Base-by-base conservation (phyloP, 345 rosid genomes). In the Salix exigua region DNA sequence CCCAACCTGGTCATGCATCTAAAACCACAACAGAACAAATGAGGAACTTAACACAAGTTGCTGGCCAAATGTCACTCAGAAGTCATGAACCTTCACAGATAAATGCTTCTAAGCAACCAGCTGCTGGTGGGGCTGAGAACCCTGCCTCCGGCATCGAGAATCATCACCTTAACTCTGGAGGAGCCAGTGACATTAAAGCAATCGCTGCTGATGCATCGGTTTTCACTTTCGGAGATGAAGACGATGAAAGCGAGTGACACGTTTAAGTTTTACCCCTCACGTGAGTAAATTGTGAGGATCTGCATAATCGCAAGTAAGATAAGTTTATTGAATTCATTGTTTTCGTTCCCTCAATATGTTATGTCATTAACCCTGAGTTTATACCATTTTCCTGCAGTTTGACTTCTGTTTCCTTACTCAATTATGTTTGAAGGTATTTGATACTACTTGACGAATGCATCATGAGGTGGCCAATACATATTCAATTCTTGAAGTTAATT, bases 121-220 rank as follows among this genome's bases (percentile, higher is more conserved):
- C 8, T 38, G 21, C 42, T 42, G 76, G 12, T 33, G 77, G 62
- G 42, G 70, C 40, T 60, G 75, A 53, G 50, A 68, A 78, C 35
- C 53, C 66, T 30, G 76, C 79, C 26, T 3, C 83, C 2, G 82
- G 86, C 61, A 23, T 65, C 3, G 85, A 55, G 17, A 14, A 74
- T 19, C 61, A 81, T 37, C 86, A 81, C 73, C 61, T 84, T 14
- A 85, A 86, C 7, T 75, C 79, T 16, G 79, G 31, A 46, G 74
- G 69, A 13, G 87, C 71, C 67, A 88, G 89, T 73, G 90, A 92
- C 73, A 88, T 92, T 72, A 88, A 89, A 87, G 91, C 86, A 73
- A 92, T 92, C 87, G 94, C 97, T 21, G 97, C 97, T 14, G 97
- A 92, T 84, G 97, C 97, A 17, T 92, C 97, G 23, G 97, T 92